Percentiles rank a stretch among this genome's conserved stretches.
phyloP scores from a whole-genome alignment of 2,329 filamentous ascomycete genomes.

The Beauveria brongniartii region DNA sequence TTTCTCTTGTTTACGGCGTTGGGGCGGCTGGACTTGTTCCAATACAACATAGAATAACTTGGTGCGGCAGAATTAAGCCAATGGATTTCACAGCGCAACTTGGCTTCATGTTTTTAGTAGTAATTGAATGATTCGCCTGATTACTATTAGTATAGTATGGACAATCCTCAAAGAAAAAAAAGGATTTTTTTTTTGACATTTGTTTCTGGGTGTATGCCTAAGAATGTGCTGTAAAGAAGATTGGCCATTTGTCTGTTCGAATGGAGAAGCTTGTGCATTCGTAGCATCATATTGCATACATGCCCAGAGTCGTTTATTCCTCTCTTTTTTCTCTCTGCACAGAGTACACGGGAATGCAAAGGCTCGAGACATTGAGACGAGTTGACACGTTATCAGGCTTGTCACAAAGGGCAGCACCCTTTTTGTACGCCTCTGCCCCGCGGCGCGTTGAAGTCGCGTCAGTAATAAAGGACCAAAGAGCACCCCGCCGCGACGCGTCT shows the following conservation, averaged over 20 bases:
- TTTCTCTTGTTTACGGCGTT: background rate
- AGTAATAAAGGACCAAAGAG: background rate
- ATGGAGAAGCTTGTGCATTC: background rate
- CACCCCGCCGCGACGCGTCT: constrained; percentile 24
- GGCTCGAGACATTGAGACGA: background rate
- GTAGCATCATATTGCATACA: background rate
- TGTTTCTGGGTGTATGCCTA: too few species aligned
- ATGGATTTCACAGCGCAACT: background rate
- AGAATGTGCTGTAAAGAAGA: too few species aligned
- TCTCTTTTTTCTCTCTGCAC: background rate
- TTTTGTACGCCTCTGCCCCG: constrained; percentile 1
- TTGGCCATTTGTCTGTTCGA: background rate
- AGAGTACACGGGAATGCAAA: background rate
- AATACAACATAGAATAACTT: background rate
- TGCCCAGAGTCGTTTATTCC: too few species aligned
- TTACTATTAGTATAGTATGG: constrained; percentile 2
- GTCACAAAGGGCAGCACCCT: background rate
- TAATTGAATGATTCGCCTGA: background rate
- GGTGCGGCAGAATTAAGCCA: background rate
- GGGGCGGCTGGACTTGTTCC: background rate
- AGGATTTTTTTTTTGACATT: too few species aligned
- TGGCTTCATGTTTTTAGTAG: background rate
- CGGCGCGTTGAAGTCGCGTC: constrained; percentile 14
- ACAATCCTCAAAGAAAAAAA: background rate
- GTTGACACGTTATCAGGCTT: background rate